phyloP scores from a whole-genome alignment of 345 rosid species.

The Combretum micranthum region DNA sequence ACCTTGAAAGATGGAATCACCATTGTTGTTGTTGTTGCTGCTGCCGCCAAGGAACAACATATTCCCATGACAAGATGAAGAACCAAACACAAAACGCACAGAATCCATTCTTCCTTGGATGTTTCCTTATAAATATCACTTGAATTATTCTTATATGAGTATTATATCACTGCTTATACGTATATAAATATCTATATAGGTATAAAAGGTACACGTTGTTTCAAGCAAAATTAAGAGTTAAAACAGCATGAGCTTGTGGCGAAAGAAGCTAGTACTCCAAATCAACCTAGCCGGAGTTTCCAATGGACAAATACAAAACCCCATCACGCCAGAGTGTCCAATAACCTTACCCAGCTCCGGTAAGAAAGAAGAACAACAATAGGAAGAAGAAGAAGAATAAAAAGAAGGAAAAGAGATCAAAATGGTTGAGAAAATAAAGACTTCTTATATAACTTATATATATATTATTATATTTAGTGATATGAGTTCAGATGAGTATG shows the following conservation, averaged over 20 bases:
- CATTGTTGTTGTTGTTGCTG: conserved; percentile 29
- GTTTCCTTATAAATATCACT: background rate
- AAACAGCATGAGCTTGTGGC: conserved; percentile 89
- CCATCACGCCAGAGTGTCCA: conserved; percentile 50
- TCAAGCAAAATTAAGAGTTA: conserved; percentile 14
- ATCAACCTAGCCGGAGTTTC: conserved; percentile 85
- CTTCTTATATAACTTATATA: no score
- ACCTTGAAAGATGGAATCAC: conserved; percentile 54
- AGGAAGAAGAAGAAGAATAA: no score
- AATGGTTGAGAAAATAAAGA: no score
- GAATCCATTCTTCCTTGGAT: conserved; percentile 41
- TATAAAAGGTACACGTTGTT: background rate
- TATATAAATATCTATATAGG: conserved; percentile 12
- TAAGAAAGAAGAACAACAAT: no score
- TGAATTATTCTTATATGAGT: background rate
- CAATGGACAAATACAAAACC: conserved; percentile 74
- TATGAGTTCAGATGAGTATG: no score
- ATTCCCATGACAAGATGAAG: conserved; percentile 45
- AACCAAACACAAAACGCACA: conserved; percentile 54
- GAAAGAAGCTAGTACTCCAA: conserved; percentile 96
- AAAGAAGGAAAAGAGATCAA: no score
- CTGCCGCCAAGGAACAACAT: conserved; percentile 68
- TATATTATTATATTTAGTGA: background rate
- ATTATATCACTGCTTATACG: background rate
- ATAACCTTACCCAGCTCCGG: conserved; percentile 15